Percentiles rank a stretch among this genome's conserved stretches.
Conservation (phyloP, 768 basidiomycete species). For the Boletus sp. region DNA sequence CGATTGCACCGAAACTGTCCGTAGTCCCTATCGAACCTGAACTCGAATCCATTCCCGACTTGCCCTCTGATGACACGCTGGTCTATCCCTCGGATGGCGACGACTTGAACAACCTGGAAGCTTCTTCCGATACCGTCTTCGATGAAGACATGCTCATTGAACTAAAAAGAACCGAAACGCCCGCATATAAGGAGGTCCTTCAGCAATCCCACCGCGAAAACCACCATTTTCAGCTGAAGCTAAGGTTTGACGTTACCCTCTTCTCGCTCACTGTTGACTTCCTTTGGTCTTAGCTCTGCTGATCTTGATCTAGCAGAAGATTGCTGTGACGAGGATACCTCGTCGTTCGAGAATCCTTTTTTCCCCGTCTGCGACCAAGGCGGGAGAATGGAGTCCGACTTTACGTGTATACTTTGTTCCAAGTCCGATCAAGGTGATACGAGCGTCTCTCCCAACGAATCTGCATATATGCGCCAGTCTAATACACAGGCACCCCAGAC, state of each 20-base stretch:
- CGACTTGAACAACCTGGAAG: constrained; percentile 9
- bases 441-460: not conserved
- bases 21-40: constrained; percentile 2
- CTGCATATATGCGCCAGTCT: constrained; percentile 22
- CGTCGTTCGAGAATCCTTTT: not conserved
- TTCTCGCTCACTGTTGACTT: constrained; percentile 11
- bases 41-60: not conserved
- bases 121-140: constrained; percentile 24
- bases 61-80: constrained; percentile 26
- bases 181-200: constrained; percentile 18
- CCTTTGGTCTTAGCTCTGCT: constrained; percentile 6
- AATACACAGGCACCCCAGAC: constrained; percentile 11
- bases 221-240: not conserved
- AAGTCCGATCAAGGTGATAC: constrained; percentile 21
- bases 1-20: constrained; percentile 1
- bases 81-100: constrained; percentile 7
- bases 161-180: not conserved
- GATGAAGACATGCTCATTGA: constrained; percentile 4
- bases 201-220: not conserved
- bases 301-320: not conserved
- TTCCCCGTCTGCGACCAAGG: constrained; percentile 20
- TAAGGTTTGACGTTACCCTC: constrained; percentile 18
- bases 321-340: not conserved
- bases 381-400: constrained; percentile 4
- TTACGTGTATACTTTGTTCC: constrained; percentile 24